phyloP scores from a whole-genome alignment of 2,329 filamentous ascomycete genomes.

The Sarocladium oryzae region DNA sequence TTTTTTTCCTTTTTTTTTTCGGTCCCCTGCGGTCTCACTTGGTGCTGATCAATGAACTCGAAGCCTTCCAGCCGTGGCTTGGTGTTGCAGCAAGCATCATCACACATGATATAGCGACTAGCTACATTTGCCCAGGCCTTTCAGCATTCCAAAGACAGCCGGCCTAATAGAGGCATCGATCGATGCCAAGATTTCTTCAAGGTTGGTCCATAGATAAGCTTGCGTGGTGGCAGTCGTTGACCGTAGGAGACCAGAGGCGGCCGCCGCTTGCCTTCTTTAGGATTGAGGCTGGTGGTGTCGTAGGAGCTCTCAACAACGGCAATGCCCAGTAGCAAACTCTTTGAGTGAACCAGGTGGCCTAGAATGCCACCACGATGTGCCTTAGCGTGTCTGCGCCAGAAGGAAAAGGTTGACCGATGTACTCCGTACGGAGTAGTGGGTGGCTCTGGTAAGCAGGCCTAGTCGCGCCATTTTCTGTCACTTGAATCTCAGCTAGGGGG shows the following conservation, averaged over 20 bases:
- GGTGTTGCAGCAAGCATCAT: neutral
- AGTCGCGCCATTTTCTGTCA: slow-evolving; percentile 6
- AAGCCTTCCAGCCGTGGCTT: neutral
- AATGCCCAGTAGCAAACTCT: too few relatives aligned
- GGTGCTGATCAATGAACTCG: neutral
- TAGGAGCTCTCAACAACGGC: too few relatives aligned
- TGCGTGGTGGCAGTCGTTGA: neutral
- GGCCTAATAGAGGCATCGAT: neutral
- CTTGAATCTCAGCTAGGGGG: slow-evolving; percentile 7
- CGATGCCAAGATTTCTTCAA: neutral
- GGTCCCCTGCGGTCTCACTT: neutral
- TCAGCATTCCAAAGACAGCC: neutral
- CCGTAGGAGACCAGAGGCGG: neutral
- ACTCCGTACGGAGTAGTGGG: too few relatives aligned
- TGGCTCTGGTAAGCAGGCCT: neutral
- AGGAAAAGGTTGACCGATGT: too few relatives aligned
- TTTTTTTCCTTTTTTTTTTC: too few relatives aligned
- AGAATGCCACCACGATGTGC: neutral
- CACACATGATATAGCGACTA: too few relatives aligned
- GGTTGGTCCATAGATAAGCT: neutral
- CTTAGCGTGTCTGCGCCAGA: slow-evolving; percentile 5
- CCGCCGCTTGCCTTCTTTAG: neutral
- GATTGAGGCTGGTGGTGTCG: neutral
- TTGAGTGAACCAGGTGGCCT: neutral
- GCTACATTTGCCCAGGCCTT: neutral